Conservation (phyloP, 805 yeast species). For the Pichia nanzhaoensis region DNA sequence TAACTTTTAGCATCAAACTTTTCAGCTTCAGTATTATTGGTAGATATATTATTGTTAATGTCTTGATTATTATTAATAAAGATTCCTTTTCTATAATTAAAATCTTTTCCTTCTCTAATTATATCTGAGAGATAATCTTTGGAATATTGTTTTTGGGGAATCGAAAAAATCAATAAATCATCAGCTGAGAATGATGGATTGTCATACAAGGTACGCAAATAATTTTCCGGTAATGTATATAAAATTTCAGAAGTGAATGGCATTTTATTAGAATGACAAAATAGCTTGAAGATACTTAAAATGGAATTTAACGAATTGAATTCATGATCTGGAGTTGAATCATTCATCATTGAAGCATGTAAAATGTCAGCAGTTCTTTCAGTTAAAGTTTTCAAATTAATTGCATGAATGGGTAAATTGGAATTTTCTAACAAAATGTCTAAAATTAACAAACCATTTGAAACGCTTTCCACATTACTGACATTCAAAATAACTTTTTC, state of each 20-base stretch:
- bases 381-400: constrained; percentile 52
- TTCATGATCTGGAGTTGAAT: constrained; percentile 12
- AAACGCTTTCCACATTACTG: constrained; percentile 25
- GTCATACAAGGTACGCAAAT: constrained; percentile 19
- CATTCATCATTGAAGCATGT: constrained; percentile 47
- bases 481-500: constrained; percentile 22
- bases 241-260: constrained; percentile 29
- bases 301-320: constrained; percentile 33
- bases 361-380: constrained; percentile 65
- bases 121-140: constrained; percentile 11
- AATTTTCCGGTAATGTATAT: constrained; percentile 25
- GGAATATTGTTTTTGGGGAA: constrained; percentile 20
- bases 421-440: constrained; percentile 24
- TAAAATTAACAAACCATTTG: constrained; percentile 25
- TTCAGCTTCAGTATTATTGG: neutral
- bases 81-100: constrained; percentile 16
- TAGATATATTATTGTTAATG: neutral
- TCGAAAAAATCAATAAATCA: constrained; percentile 23
- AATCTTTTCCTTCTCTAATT: constrained; percentile 11
- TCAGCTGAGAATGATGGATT: constrained; percentile 16
- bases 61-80: constrained; percentile 26
- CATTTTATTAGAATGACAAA: constrained; percentile 26
- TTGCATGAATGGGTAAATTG: constrained; percentile 37
- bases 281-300: constrained; percentile 28
- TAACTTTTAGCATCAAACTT: constrained; percentile 1